Base-by-base conservation (phyloP, 805 yeast species). In the Spencermartinsiella europaea region DNA sequence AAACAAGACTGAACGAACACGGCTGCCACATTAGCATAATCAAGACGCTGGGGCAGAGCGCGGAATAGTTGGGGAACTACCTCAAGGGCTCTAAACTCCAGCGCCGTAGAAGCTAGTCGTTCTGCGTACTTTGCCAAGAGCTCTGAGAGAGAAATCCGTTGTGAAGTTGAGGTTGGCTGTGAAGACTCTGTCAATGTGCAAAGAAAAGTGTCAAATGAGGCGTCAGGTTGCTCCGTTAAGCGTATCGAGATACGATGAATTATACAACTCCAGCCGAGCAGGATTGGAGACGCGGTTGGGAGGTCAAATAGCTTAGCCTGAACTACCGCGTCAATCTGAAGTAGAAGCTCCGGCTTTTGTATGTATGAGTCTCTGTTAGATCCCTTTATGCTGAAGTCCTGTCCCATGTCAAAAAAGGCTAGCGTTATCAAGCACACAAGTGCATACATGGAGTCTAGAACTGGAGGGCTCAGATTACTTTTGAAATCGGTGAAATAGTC, bases 1-100 rank as follows among this genome's bases (percentile, higher is more conserved):
- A 76, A 64, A 31, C 75, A 69, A 0, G 78, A 46, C 14, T 43
- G 50, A 12, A 63, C 44, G n/a, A 59, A 52, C 10, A 51, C 54
- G 10, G 60, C 54, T 3, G 55, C 53, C 2, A 40, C 37, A 15
- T 31, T 40, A 19, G 51, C 45, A 40, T 41, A 52, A n/a, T 40
- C 46, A 5, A 44, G 19, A 3, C 34, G 17, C 16, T 36, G 17
- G 2, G 54, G 54, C 21, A 48, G 40, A 3, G 33, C 5, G 22
- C 31, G 21, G 3, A 45, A 16, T 16, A 49, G 27, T 17, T 20
- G 19, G 15, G 42, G 40, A 1, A 46, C 16, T n/a, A n/a, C 25
- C 4, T 36, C 39, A 15, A 50, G 27, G 12, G 49, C 49, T 3
- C 49, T 52, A 14, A 38, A 21, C 14, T 33, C 40, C 19, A 45